A percentile compares a stretch with the other conserved stretches of the same genome.
Conservation (phyloP, 2,329 filamentous ascomycete genomes). For the Pseudovirgaria hyperparasitica region DNA sequence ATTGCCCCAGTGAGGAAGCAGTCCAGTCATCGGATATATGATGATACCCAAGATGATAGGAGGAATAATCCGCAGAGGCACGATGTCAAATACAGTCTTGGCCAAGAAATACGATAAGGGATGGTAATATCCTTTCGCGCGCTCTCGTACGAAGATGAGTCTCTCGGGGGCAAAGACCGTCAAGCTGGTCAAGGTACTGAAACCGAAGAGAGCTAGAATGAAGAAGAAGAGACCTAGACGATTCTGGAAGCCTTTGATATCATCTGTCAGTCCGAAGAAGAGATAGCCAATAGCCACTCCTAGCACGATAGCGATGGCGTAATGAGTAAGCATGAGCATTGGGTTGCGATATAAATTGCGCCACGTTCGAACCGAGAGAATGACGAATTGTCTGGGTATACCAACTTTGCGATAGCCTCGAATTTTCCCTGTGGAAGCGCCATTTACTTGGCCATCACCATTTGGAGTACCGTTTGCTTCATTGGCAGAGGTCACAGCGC, state of each 20-base stretch:
- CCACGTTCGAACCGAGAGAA: slow-evolving; percentile 86
- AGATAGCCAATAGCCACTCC: slow-evolving; percentile 90
- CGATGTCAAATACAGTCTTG: slow-evolving; percentile 96
- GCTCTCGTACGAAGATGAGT: slow-evolving; percentile 80
- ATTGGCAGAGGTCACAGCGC: slow-evolving; percentile 51
- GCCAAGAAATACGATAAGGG: slow-evolving; percentile 88
- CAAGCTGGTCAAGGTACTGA: slow-evolving; percentile 86
- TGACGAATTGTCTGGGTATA: slow-evolving; percentile 69
- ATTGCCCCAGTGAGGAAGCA: slow-evolving; percentile 67
- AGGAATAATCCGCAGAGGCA: slow-evolving; percentile 86
- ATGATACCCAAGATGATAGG: slow-evolving; percentile 93
- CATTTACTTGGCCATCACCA: slow-evolving; percentile 37
- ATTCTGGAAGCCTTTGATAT: slow-evolving; percentile 97
- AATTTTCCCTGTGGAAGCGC: slow-evolving; percentile 47
- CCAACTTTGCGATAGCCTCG: slow-evolving; percentile 75
- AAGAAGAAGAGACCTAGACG: slow-evolving; percentile 96
- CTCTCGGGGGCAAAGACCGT: slow-evolving; percentile 89
- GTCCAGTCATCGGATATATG: slow-evolving; percentile 93
- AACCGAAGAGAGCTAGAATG: slow-evolving; percentile 86
- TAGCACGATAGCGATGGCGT: slow-evolving; percentile 88
- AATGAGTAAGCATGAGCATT: slow-evolving; percentile 96
- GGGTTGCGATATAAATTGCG: slow-evolving; percentile 95
- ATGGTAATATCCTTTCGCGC: slow-evolving; percentile 92
- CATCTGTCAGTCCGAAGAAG: slow-evolving; percentile 91
- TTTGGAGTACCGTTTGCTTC: slow-evolving; percentile 56